Evolutionary conservation across 352 stramenopile genomes (phyloP), one percentile per base, ranked within the genome.

Genomic region (Phytophthora syringae): DNA sequence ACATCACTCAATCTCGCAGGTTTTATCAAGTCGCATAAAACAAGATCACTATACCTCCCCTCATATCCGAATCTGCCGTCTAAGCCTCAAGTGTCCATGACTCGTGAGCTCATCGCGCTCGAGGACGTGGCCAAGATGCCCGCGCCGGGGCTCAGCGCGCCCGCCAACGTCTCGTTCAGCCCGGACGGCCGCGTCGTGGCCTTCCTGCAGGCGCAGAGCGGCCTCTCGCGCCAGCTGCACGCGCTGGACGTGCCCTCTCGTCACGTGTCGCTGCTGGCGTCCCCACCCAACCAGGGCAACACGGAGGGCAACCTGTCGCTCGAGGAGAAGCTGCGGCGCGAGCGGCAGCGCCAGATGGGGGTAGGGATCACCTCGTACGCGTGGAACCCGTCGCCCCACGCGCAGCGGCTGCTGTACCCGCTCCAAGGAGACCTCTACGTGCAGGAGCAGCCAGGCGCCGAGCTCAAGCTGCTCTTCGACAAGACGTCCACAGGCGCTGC

Each of bases 361-460:
- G 81, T 95, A n/a, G 93, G 93, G 49, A 97, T 98, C 74, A 97
- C 92, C n/a, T 93, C 79, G 11, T 98, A 97, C 72, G 71, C 81
- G 13, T 98, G 87, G 90, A 84, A 74, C 55, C 84, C 87, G 16
- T 60, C 71, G 40, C 50, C 67, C 11, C 71, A 86, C 34, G 77
- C 76, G 34, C 76, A 94, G 48, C 76, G 89, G 22, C 80, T 98
- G 34, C 61, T 98, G 36, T 95, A 98, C 67, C 93, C 94, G 44
- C 86, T 97, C 32, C 81, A 96, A 65, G 96, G 96, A 36, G 96
- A 96, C 66, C 63, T 99, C 32, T 99, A 97, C 74, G 71, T 98
- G 16, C 95, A 99, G 77, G 93, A 98, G 63, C 48, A 79, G 30
- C 78, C 80, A 0, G 80, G 79, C n/a, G 85, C 78, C 0, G 75